These are phyloP conservation scores for Alnus rubra DNA, from an alignment of 306 rosid species.

Conservation along the genomic window DNA sequence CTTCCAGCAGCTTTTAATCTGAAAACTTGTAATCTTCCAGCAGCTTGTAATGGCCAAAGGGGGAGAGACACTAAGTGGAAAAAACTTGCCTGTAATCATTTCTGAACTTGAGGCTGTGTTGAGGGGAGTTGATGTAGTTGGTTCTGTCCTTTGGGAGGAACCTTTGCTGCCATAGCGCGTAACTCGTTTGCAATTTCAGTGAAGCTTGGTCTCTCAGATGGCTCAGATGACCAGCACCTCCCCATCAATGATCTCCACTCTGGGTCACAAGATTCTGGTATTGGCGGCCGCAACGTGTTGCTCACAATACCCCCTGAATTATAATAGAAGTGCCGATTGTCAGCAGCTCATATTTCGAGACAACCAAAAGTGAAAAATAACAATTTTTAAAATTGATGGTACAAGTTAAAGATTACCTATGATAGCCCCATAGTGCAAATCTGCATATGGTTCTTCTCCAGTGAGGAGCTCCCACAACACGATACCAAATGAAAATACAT, in stretches of 20 bases:
- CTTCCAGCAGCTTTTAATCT: not conserved
- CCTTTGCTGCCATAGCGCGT: constrained; percentile 67
- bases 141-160: constrained; percentile 66
- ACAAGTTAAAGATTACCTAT: constrained; percentile 52
- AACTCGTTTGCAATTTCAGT: constrained; percentile 69
- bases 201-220: constrained; percentile 79
- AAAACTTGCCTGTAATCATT: constrained; percentile 32
- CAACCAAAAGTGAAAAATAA: constrained; percentile 1
- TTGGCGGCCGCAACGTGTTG: constrained; percentile 79
- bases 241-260: constrained; percentile 84
- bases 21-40: not conserved
- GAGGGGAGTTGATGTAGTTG: constrained; percentile 53
- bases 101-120: constrained; percentile 36
- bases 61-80: constrained; percentile 12
- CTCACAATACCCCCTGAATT: constrained; percentile 87
- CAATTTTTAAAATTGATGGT: not conserved
- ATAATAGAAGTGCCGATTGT: not conserved
- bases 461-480: constrained; percentile 93
- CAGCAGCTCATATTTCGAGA: constrained; percentile 20
- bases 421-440: constrained; percentile 86
- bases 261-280: constrained; percentile 70
- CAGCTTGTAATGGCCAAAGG: not conserved
- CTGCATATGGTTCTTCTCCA: constrained; percentile 85
- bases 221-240: constrained; percentile 88
- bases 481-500: constrained; percentile 83